A percentile compares a stretch with the other conserved stretches of the same genome.
phyloP scores from a whole-genome alignment of 179 eudicot species.

The Drosera spatulata region DNA sequence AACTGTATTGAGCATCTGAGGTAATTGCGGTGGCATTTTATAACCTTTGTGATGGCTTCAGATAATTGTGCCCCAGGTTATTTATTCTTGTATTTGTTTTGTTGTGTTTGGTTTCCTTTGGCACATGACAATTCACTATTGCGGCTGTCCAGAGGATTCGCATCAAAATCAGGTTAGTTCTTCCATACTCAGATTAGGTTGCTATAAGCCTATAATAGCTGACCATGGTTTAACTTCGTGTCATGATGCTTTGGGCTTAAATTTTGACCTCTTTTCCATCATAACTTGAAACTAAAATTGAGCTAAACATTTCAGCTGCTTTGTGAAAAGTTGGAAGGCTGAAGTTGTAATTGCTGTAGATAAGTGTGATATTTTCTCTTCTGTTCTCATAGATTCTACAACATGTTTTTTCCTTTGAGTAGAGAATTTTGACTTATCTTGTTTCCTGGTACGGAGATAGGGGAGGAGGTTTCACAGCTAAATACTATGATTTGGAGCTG shows the following conservation, averaged over 20 bases:
- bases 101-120: slow-evolving; percentile 4
- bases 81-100: slow-evolving; percentile 1
- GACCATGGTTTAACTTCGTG: no score
- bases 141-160: slow-evolving; percentile 40
- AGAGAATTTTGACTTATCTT: no score
- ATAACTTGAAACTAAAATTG: no score
- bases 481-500: not conserved
- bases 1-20: slow-evolving; percentile 10
- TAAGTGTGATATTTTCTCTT: not conserved
- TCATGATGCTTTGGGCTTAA: no score
- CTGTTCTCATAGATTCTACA: not conserved
- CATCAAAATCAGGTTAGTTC: slow-evolving; percentile 62
- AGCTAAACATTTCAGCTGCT: no score
- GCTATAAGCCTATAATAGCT: no score
- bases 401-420: not conserved
- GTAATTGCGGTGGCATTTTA: no score
- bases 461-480: not conserved
- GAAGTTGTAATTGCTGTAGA: no score
- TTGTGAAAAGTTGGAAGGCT: no score
- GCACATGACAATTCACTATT: slow-evolving; percentile 32
- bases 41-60: no score
- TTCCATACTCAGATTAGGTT: no score
- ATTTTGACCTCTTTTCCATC: no score
- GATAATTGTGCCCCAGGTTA: not conserved
- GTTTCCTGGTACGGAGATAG: not conserved